Base-by-base conservation (phyloP, 73 alveolate species). In the Paramecium sonneborni region DNA sequence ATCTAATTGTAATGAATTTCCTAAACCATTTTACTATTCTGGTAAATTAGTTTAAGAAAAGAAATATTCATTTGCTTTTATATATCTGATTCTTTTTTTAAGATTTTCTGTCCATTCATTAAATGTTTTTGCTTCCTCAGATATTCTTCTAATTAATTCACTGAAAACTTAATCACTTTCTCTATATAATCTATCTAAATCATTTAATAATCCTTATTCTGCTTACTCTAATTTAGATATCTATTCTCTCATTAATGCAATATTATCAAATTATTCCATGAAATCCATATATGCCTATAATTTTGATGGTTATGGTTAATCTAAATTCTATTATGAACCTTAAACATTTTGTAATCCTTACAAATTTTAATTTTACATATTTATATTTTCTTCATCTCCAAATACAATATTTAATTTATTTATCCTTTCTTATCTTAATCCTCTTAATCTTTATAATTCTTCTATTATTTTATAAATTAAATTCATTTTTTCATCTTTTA, bases 71-170 rank as follows among this genome's bases (percentile, higher is more conserved):
- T 69, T 88, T 14, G 91, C 94, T 88, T 82, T 88, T 23, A 69
- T 44, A 56, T 43, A 69, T 44, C 87, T 68, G 10, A 88, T 38
- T 44, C 94, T 68, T 34, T 43, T 88, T 32, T 69, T 82, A 2
- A 88, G 74, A 43, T 88, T 88, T 15, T 88, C 94, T 0, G 94
- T 69, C 87, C 85, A 88, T 14, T 88, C 94, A 26, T 76, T 82
- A 43, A 69, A 88, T 56, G 84, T 58, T 70, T 88, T 88, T 2
- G 94, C 94, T 70, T 88, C 94, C 55, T 88, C 94, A 24, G 91
- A 69, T 8, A 57, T 23, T 23, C 74, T 88, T 26, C 84, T 68
- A 24, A 88, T 88, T 23, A 88, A 43, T 72, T 88, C 94, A 69
- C 69, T 69, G 37, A 88, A 88, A n/a, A 88, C 69, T 70, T 69